Percentiles rank a stretch among this genome's conserved stretches.
Evolutionary conservation across 2,329 filamentous ascomycete species (phyloP).

Genomic region (Knufia petricola): DNA sequence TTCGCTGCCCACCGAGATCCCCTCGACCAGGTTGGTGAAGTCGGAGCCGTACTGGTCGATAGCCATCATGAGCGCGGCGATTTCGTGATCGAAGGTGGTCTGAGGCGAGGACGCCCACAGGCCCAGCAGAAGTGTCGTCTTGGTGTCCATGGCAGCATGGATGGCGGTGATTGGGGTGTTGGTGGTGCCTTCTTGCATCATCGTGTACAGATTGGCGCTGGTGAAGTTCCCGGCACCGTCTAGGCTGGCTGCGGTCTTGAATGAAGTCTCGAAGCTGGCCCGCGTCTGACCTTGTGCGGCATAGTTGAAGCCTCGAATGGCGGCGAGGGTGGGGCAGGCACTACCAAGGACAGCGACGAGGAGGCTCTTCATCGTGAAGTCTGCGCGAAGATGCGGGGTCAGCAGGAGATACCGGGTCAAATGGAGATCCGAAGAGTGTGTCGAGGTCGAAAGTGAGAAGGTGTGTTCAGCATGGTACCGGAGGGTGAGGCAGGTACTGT

Average conservation of each 20-base stretch:
- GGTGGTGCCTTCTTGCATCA: slow-evolving; percentile 49
- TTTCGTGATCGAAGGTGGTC: slow-evolving; percentile 55
- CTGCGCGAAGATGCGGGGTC: too few species aligned
- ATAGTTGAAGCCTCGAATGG: slow-evolving; percentile 25
- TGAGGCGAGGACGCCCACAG: slow-evolving; percentile 59
- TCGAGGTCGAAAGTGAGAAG: too few species aligned
- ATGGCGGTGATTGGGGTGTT: slow-evolving; percentile 58
- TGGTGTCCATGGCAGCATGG: slow-evolving; percentile 64
- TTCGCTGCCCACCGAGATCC: slow-evolving; percentile 71
- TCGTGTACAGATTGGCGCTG: slow-evolving; percentile 43
- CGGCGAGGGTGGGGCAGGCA: slow-evolving; percentile 23
- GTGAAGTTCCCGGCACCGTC: slow-evolving; percentile 27
- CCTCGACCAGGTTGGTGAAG: slow-evolving; percentile 57
- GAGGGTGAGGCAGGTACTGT: too few species aligned
- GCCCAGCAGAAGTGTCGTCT: slow-evolving; percentile 65
- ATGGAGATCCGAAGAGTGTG: too few species aligned
- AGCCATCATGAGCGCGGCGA: slow-evolving; percentile 56
- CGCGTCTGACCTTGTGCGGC: slow-evolving; percentile 21
- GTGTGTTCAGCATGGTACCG: too few species aligned
- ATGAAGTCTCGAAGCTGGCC: slow-evolving; percentile 27
- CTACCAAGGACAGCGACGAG: slow-evolving; percentile 23
- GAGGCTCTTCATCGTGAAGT: too few species aligned
- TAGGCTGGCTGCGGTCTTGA: slow-evolving; percentile 30
- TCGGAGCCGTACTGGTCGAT: slow-evolving; percentile 53
- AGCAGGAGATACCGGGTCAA: too few species aligned